Conservation (phyloP, 495 filamentous ascomycete genomes). For the Filosporella fistucella region DNA sequence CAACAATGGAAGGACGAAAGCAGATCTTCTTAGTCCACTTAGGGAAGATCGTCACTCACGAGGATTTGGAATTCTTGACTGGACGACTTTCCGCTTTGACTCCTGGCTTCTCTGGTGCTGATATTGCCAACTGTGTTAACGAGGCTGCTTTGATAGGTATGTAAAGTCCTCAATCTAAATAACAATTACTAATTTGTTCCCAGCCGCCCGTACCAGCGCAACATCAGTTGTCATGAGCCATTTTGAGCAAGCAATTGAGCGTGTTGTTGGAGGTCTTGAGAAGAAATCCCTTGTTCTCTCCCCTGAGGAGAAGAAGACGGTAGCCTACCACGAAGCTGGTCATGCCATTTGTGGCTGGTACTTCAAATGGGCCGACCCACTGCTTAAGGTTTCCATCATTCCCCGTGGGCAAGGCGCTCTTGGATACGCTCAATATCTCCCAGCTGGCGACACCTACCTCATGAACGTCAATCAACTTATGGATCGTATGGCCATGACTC, state of each 20-base stretch:
- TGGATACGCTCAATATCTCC: constrained; percentile 97
- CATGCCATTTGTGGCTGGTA: constrained; percentile 99
- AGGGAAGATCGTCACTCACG: constrained; percentile 84
- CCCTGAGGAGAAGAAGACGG: constrained; percentile 88
- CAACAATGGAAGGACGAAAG: constrained; percentile 93
- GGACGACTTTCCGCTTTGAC: constrained; percentile 88
- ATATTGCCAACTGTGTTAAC: constrained; percentile 97
- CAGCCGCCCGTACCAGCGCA: constrained; percentile 80
- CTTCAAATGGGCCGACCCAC: constrained; percentile 90
- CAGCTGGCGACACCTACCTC: constrained; percentile 81
- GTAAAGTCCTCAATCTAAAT: constrained; percentile 26
- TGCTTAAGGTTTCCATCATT: constrained; percentile 98
- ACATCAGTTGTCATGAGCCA: constrained; percentile 76
- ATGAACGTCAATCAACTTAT: constrained; percentile 95
- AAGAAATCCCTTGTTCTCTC: constrained; percentile 92
- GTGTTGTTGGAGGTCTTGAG: constrained; percentile 92
- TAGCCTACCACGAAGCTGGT: constrained; percentile 97
- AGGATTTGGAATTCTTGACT: constrained; percentile 80
- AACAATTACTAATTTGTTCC: constrained; percentile 29
- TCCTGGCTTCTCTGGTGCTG: constrained; percentile 92
- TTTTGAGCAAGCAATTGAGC: constrained; percentile 96
- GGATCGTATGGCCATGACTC: constrained; percentile 99
- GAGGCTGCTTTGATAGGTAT: constrained; percentile 95
- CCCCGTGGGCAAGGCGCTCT: constrained; percentile 90
- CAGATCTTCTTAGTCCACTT: constrained; percentile 95